These are phyloP conservation scores for Ailanthus altissimus DNA, from an alignment of 345 rosid genomes.

Conservation along the genomic window DNA sequence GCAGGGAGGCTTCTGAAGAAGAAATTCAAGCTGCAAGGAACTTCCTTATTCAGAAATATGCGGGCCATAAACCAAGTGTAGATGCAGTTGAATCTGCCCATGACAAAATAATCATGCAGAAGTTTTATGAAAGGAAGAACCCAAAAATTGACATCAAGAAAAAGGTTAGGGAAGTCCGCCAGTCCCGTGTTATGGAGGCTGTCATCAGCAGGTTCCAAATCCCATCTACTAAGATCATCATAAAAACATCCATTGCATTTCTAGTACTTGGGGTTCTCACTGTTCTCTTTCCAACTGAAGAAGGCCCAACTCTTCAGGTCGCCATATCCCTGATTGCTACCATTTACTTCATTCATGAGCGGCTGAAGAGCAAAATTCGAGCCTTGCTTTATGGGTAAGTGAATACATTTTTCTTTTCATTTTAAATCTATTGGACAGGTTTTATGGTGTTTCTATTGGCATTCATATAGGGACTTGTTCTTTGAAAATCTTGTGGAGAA, in stretches of 20 bases:
- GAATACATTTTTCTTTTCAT: conserved; percentile 1
- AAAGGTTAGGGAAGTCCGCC: conserved; percentile 72
- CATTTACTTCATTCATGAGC: conserved; percentile 70
- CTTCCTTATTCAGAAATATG: conserved; percentile 76
- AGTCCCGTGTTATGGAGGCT: conserved; percentile 67
- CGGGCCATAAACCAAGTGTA: conserved; percentile 84
- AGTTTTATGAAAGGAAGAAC: conserved; percentile 80
- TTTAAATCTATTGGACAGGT: not conserved
- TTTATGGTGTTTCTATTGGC: not conserved
- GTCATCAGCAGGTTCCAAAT: conserved; percentile 70
- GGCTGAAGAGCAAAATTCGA: conserved; percentile 71
- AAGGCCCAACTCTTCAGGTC: conserved; percentile 94
- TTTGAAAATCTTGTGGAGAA: not conserved
- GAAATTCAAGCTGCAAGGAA: conserved; percentile 93
- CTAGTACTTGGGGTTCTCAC: conserved; percentile 74
- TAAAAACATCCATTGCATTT: conserved; percentile 67
- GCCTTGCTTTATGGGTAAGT: conserved; percentile 80
- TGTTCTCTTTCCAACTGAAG: conserved; percentile 90
- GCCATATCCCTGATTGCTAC: conserved; percentile 73
- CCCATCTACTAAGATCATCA: conserved; percentile 58
- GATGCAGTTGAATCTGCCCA: conserved; percentile 94
- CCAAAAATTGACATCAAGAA: conserved; percentile 76
- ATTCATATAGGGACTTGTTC: not conserved
- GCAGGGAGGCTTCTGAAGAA: conserved; percentile 90
- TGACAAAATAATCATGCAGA: conserved; percentile 91